Percentiles rank a stretch among this genome's conserved stretches.
Conservation (phyloP, 345 rosid species). For the Rhodomyrtus tomentosa region DNA sequence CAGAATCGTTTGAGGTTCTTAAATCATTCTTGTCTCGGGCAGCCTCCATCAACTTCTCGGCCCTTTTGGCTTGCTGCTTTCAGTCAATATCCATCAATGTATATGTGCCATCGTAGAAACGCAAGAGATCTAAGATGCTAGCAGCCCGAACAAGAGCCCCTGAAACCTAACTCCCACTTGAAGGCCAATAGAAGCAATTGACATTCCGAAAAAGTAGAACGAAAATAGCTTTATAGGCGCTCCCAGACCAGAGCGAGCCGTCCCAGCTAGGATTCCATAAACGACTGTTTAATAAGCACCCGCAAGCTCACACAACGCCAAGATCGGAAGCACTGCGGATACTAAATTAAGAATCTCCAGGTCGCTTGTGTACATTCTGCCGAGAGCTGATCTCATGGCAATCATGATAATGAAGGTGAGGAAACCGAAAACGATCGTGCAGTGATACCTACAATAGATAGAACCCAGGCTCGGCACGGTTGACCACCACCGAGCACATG, state of each 20-base stretch:
- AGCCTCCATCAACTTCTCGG: constrained; percentile 10
- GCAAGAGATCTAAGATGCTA: constrained; percentile 22
- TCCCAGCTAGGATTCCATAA: constrained; percentile 16
- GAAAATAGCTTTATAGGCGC: constrained; percentile 13
- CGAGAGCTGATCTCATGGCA: constrained; percentile 11
- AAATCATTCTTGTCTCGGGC: neutral
- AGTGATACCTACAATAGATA: constrained; percentile 10
- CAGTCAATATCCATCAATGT: constrained; percentile 16
- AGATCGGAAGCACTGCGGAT: constrained; percentile 13
- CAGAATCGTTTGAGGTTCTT: neutral
- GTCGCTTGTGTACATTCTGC: constrained; percentile 15
- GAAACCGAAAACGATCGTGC: constrained; percentile 7
- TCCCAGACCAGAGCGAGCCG: constrained; percentile 11
- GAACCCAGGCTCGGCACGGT: constrained; percentile 6
- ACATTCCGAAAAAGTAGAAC: constrained; percentile 22
- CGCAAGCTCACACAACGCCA: constrained; percentile 26
- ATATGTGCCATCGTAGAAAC: constrained; percentile 16
- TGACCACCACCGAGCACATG: constrained; percentile 15
- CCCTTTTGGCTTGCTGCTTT: constrained; percentile 14
- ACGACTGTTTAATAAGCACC: constrained; percentile 24
- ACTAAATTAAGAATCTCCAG: constrained; percentile 14
- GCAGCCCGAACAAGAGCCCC: neutral
- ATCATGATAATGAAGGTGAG: constrained; percentile 7
- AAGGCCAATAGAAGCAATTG: constrained; percentile 5
- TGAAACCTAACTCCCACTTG: neutral